Evolutionary conservation across 2,329 filamentous ascomycete species (phyloP).

Genomic region (Alternaria gaisen): DNA sequence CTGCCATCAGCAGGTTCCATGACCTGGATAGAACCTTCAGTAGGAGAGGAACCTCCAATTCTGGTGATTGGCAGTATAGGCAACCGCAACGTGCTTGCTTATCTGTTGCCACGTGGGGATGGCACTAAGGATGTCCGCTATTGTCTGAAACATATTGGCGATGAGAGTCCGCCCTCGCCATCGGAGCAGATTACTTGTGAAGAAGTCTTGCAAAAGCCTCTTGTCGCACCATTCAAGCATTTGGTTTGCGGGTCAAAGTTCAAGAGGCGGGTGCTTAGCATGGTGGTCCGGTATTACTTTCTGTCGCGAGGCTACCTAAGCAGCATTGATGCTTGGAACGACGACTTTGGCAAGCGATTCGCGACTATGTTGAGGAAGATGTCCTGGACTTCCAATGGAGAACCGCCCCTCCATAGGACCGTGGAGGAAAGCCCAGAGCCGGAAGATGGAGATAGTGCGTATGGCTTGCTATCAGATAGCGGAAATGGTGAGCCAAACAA

Average conservation of each 20-base stretch:
- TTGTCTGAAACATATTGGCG: neutral
- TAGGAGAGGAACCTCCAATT: neutral
- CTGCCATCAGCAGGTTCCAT: constrained; percentile 14
- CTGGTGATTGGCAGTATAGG: constrained; percentile 10
- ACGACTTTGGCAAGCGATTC: constrained; percentile 11
- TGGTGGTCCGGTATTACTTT: constrained; percentile 20
- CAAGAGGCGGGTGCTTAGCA: constrained; percentile 16
- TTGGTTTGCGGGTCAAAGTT: neutral
- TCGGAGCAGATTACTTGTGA: constrained; percentile 5
- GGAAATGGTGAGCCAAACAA: neutral
- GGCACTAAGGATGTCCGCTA: constrained; percentile 17
- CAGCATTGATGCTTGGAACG: constrained; percentile 6
- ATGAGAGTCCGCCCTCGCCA: neutral
- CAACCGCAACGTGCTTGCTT: constrained; percentile 16
- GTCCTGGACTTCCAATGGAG: neutral
- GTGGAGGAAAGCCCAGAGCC: constrained; percentile 21
- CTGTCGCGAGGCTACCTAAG: constrained; percentile 8
- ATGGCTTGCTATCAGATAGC: constrained; percentile 8
- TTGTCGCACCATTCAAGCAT: constrained; percentile 20
- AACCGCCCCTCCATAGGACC: neutral
- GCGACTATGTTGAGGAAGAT: constrained; percentile 4
- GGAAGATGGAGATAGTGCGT: constrained; percentile 8
- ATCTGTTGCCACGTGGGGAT: constrained; percentile 8
- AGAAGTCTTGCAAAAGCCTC: constrained; percentile 8
- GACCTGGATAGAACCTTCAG: constrained; percentile 10